Evolutionary conservation across 192 early-diverging fungal species (phyloP), one percentile per base, ranked within the genome.

Genomic region (Funneliformis mosseae): DNA sequence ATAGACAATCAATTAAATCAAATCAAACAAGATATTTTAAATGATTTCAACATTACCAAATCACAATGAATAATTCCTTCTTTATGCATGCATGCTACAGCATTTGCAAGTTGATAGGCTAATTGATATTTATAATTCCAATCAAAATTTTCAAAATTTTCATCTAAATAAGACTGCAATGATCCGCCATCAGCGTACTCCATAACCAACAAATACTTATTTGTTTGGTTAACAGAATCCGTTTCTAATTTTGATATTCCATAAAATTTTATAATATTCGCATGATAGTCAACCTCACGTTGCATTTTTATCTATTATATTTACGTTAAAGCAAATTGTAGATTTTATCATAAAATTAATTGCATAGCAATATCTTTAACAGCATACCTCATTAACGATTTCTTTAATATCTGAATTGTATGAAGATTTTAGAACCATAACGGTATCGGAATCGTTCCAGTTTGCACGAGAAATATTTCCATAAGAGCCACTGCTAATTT

Each of bases 221-320:
- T 42, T 5, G 27, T 21, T 41, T n/a, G 5, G 6, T 66, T 33
- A n/a, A 4, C 8, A n/a, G 23, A 12, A 14, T 8, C 1, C 10
- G 0, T 21, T 23, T 21, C 60, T 4, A 27, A 33, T 28, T 66
- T 66, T 16, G 63, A 33, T n/a, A 66, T 33, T 25, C 63, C 63
- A 66, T 33, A 66, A 66, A 66, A 33, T 66, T 8, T 16, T 66
- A 66, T 33, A 66, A 66, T 66, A 66, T 25, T 66, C 14, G 23
- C 18, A 33, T 66, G 63, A 66, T 10, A 66, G 14, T 66, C 28
- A 66, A 66, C 28, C 14, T 66, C 28, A 14, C 9, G 27, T 14
- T 66, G 28, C 33, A 33, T 10, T 10, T 66, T 16, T 3, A 66
- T 11, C 63, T 66, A 33, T 66, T 12, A 66, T 12, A 50, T 14